Conservation (phyloP, 2,329 filamentous ascomycete species). For the Fusarium equiseti region DNA sequence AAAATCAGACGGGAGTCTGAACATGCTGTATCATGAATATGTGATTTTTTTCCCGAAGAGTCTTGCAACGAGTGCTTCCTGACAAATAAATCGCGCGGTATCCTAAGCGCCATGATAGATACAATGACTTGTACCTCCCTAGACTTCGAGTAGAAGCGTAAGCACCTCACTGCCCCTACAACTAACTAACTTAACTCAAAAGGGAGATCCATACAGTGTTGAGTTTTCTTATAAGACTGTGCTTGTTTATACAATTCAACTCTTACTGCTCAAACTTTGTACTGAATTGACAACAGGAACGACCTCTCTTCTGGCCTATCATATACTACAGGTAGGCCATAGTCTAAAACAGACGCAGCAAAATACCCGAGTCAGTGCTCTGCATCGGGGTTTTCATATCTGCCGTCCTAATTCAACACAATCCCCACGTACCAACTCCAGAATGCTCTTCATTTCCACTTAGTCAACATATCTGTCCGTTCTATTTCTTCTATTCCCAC, state of each 20-base stretch:
- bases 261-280: neutral
- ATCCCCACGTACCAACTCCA: neutral
- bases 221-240: neutral
- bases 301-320: neutral
- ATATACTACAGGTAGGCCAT: neutral
- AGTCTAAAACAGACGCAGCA: neutral
- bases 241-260: neutral
- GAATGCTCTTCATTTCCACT: neutral
- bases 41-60: neutral
- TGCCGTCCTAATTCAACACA: neutral
- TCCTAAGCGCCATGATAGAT: neutral
- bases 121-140: neutral
- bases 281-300: neutral
- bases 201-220: conserved; percentile 11
- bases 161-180: conserved; percentile 13
- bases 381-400: neutral
- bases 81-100: neutral
- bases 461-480: neutral
- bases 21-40: neutral
- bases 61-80: neutral
- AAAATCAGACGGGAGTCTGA: neutral
- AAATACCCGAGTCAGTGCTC: neutral
- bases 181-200: neutral
- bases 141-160: conserved; percentile 6
- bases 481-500: neutral